Evolutionary conservation across 306 rosid genomes (phyloP).

Genomic region (Pterocarpus macrocarpus): DNA sequence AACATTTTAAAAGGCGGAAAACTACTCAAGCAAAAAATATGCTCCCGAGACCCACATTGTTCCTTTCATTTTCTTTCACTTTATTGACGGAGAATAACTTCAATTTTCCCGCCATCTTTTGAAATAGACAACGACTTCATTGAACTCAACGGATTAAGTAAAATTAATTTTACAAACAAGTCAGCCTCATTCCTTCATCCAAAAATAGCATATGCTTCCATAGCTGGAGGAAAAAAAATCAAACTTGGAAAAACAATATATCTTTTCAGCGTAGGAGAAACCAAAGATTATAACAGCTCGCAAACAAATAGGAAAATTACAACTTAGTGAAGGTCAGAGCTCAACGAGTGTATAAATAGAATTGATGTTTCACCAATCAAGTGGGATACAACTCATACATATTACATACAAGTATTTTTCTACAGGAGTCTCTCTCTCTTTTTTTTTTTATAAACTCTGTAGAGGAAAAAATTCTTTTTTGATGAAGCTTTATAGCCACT

Average conservation of each 20-base stretch:
- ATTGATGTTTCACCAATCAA: too few relatives aligned
- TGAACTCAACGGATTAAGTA: neutral
- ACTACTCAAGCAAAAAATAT: neutral
- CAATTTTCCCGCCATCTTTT: neutral
- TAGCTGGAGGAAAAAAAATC: neutral
- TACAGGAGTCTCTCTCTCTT: neutral
- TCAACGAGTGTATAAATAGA: constrained; percentile 25
- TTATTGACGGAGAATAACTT: neutral
- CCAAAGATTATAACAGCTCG: neutral
- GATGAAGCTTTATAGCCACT: too few relatives aligned
- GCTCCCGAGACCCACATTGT: neutral
- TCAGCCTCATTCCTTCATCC: neutral
- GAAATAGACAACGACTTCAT: neutral
- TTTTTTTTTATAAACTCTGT: too few relatives aligned
- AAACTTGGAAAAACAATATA: neutral
- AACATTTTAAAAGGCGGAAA: neutral
- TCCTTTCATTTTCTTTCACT: neutral
- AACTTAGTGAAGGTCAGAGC: neutral
- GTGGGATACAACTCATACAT: neutral
- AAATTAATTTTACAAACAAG: neutral
- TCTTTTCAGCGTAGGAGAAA: neutral
- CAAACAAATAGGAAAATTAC: neutral
- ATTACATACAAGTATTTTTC: neutral
- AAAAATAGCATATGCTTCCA: neutral
- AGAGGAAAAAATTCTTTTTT: too few relatives aligned